These are phyloP conservation scores for Piloderma croceum DNA, from an alignment of 768 basidiomycete species.

Conservation along the genomic window DNA sequence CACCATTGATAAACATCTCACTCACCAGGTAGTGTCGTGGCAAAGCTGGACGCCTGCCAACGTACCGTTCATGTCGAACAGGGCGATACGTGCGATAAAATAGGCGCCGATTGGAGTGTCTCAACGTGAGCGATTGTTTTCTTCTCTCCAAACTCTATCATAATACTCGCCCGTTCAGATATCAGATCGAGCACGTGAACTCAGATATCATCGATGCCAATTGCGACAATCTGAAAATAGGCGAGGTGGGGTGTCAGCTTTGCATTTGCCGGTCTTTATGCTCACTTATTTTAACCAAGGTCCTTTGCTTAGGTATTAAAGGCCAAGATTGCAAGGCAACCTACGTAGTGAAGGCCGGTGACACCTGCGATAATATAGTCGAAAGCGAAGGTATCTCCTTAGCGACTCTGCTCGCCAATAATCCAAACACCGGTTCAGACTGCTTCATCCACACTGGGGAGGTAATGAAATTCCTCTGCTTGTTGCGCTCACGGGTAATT, in stretches of 20 bases:
- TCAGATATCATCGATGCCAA: constrained; percentile 39
- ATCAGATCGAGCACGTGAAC: constrained; percentile 55
- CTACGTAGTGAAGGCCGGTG: constrained; percentile 41
- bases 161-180: constrained; percentile 26
- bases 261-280: not conserved
- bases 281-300: constrained; percentile 17
- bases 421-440: constrained; percentile 50
- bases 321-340: constrained; percentile 54
- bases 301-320: constrained; percentile 50
- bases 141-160: not conserved
- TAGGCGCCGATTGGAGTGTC: constrained; percentile 40
- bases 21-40: constrained; percentile 3
- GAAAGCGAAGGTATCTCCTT: constrained; percentile 35
- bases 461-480: no score
- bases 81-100: constrained; percentile 53
- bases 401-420: constrained; percentile 50
- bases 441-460: constrained; percentile 54
- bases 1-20: no score
- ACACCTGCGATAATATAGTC: constrained; percentile 46
- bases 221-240: constrained; percentile 54
- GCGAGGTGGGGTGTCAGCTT: constrained; percentile 32
- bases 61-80: constrained; percentile 45
- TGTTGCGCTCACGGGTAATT: no score
- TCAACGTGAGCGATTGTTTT: constrained; percentile 36
- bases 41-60: constrained; percentile 30